phyloP scores from a whole-genome alignment of 495 filamentous ascomycete genomes.

The Neurospora sp. region DNA sequence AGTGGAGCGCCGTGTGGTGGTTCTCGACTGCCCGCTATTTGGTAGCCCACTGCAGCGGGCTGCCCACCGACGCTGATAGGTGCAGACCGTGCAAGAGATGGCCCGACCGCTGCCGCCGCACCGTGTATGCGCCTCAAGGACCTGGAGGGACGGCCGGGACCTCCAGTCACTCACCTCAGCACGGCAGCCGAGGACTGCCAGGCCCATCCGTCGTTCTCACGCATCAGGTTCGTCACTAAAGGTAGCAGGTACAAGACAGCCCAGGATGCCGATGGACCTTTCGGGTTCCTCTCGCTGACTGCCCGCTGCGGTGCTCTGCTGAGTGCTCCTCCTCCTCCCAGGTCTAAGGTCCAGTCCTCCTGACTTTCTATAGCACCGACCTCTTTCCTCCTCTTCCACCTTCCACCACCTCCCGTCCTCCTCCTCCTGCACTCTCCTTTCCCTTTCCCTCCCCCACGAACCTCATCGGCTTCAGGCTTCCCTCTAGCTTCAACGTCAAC shows the following conservation, averaged over 20 bases:
- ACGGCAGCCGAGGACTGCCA: not conserved
- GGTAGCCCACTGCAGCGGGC: not conserved
- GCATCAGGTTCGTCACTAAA: not conserved
- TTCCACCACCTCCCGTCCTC: constrained; percentile 4
- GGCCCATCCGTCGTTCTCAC: not conserved
- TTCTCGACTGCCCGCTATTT: not conserved
- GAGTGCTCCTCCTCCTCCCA: not conserved
- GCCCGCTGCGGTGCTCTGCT: not conserved
- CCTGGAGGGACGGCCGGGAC: not conserved
- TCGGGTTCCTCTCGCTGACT: not conserved
- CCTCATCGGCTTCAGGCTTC: constrained; percentile 9
- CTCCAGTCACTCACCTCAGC: not conserved
- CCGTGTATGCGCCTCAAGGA: not conserved
- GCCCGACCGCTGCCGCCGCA: not conserved
- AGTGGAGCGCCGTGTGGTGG: not conserved
- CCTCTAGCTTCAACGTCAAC: constrained; percentile 5
- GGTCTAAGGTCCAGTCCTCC: not conserved
- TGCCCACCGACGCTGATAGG: not conserved
- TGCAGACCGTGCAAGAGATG: not conserved
- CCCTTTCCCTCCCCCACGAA: constrained; percentile 1
- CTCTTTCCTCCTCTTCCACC: not conserved
- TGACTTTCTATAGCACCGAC: not conserved
- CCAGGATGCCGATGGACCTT: not conserved
- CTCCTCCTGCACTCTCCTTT: constrained; percentile 22
- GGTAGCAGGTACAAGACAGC: not conserved